Conservation (phyloP, 2,329 filamentous ascomycete genomes). For the Alternaria atra region DNA sequence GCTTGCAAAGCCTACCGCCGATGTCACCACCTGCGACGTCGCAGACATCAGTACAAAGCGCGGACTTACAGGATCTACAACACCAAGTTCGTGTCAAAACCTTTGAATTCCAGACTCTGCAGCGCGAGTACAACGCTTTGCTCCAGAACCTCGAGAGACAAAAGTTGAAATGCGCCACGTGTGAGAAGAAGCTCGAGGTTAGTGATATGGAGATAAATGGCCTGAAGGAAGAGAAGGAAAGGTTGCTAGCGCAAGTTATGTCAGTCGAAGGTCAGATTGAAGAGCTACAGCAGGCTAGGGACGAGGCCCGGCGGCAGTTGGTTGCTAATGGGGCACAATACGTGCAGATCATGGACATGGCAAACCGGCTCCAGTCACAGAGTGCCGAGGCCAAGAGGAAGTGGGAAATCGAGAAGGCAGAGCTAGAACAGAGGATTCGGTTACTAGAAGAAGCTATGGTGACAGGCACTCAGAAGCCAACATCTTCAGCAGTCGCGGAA, state of each 20-base stretch:
- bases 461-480: slow-evolving; percentile 19
- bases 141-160: slow-evolving; percentile 62
- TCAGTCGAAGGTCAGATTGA: slow-evolving; percentile 60
- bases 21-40: slow-evolving; percentile 37
- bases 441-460: slow-evolving; percentile 50
- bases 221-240: slow-evolving; percentile 61
- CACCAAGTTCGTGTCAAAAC: slow-evolving; percentile 65
- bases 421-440: slow-evolving; percentile 48
- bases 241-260: slow-evolving; percentile 58
- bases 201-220: slow-evolving; percentile 57
- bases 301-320: slow-evolving; percentile 56
- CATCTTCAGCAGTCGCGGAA: slow-evolving; percentile 3
- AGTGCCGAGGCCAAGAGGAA: slow-evolving; percentile 54
- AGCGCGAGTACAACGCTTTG: slow-evolving; percentile 63
- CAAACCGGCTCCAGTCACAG: slow-evolving; percentile 56
- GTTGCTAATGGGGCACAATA: slow-evolving; percentile 59
- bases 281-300: slow-evolving; percentile 58
- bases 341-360: slow-evolving; percentile 62
- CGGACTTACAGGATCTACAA: slow-evolving; percentile 60
- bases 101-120: slow-evolving; percentile 61
- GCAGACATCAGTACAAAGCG: slow-evolving; percentile 43
- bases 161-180: slow-evolving; percentile 58
- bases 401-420: slow-evolving; percentile 52
- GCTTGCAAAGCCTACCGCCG: slow-evolving; percentile 28
- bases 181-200: slow-evolving; percentile 57